Evolutionary conservation across 176 grass and related monocot species (phyloP).

Genomic region (Puya raimondii): DNA sequence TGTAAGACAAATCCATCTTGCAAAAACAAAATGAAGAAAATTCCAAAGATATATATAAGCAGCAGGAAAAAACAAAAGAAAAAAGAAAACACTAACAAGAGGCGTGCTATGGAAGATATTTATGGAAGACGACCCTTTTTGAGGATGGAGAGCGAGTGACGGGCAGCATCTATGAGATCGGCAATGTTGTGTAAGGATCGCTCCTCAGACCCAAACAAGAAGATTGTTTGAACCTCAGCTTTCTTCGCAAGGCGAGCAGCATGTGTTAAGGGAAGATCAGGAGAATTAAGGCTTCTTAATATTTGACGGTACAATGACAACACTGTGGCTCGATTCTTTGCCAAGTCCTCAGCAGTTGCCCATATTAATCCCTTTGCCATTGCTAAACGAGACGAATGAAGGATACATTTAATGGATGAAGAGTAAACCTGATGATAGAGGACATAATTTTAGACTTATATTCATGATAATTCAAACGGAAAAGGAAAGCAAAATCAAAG

Average conservation of each 20-base stretch:
- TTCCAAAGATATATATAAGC: no score
- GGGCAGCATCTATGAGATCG: conserved; percentile 63
- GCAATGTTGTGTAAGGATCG: conserved; percentile 69
- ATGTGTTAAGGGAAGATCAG: conserved; percentile 47
- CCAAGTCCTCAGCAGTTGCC: conserved; percentile 69
- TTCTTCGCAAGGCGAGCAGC: conserved; percentile 70
- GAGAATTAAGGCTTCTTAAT: conserved; percentile 64
- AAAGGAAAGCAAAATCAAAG: no score
- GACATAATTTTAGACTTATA: no score
- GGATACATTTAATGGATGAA: no score
- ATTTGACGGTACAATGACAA: conserved; percentile 77
- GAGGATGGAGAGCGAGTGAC: conserved; percentile 55
- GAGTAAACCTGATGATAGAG: no score
- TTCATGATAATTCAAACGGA: no score
- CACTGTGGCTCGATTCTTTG: conserved; percentile 39
- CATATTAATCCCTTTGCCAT: conserved; percentile 61
- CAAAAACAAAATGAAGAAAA: no score
- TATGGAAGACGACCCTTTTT: conserved; percentile 66
- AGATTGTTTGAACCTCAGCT: conserved; percentile 65
- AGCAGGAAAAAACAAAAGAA: no score
- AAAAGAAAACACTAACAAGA: no score
- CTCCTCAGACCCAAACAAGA: conserved; percentile 77
- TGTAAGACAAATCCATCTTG: no score
- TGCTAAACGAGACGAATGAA: neutral
- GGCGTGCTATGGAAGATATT: neutral